Conservation (phyloP, 2,329 filamentous ascomycete genomes). For the Graphilbum fragrans region DNA sequence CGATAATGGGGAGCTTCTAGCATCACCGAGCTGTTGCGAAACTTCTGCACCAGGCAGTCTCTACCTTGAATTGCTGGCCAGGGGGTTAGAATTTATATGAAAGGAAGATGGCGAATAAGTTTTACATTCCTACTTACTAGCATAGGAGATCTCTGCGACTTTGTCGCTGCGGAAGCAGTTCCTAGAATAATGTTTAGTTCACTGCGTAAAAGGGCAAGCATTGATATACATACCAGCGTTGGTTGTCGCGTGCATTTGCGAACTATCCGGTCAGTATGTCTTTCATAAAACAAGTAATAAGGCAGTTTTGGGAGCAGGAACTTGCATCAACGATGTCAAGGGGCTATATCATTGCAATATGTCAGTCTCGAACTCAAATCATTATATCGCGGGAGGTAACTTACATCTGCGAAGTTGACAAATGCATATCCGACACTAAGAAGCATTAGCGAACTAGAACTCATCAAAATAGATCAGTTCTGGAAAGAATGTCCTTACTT, state of each 20-base stretch:
- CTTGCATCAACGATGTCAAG: constrained; percentile 60
- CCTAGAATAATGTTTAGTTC: constrained; percentile 31
- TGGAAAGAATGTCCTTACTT: constrained; percentile 42
- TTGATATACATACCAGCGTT: constrained; percentile 45
- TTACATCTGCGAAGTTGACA: constrained; percentile 81
- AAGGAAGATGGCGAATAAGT: no score
- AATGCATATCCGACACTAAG: constrained; percentile 88
- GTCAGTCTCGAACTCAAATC: no score
- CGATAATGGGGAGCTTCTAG: constrained; percentile 69
- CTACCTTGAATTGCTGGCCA: constrained; percentile 73
- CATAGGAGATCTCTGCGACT: constrained; percentile 82
- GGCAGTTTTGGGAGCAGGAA: constrained; percentile 4
- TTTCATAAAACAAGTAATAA: background rate
- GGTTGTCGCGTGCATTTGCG: constrained; percentile 55
- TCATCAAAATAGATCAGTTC: background rate
- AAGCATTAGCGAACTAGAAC: constrained; percentile 14
- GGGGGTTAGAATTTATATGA: constrained; percentile 13
- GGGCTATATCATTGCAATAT: constrained; percentile 35
- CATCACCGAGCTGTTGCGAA: constrained; percentile 95
- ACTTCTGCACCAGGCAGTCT: constrained; percentile 85
- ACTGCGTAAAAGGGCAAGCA: background rate
- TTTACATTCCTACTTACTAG: no score
- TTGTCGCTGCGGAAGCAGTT: constrained; percentile 76
- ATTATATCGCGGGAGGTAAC: constrained; percentile 19
- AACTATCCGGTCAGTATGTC: constrained; percentile 40